Percentiles rank a stretch among this genome's conserved stretches.
Evolutionary conservation across 2,329 filamentous ascomycete species (phyloP).

Genomic region (Colletotrichum liriopes): DNA sequence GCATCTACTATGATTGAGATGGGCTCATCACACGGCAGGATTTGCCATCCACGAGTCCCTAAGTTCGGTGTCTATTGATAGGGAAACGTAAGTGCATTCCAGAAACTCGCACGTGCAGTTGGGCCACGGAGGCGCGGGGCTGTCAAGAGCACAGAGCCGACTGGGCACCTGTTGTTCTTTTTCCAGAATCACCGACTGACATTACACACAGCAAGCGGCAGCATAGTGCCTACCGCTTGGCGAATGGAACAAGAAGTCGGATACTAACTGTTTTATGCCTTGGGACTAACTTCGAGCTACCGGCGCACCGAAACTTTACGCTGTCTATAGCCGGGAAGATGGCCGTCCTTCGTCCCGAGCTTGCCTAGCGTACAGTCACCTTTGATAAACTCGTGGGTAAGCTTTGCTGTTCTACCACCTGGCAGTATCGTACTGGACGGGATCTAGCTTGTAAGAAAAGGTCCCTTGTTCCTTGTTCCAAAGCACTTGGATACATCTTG

Average conservation of each 20-base stretch:
- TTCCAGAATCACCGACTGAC: slow-evolving; percentile 15
- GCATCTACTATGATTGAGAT: not conserved
- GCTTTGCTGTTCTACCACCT: not conserved
- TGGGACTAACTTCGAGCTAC: slow-evolving; percentile 11
- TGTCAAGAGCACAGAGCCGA: slow-evolving; percentile 1
- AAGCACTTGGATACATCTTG: not conserved
- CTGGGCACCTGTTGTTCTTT: slow-evolving; percentile 12
- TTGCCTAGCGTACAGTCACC: not conserved
- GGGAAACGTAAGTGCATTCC: slow-evolving; percentile 7
- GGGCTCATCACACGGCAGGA: not conserved
- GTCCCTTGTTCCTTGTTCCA: not conserved
- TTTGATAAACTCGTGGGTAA: not conserved
- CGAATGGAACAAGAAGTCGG: not conserved
- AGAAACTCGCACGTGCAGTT: slow-evolving; percentile 10
- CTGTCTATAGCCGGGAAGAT: slow-evolving; percentile 13
- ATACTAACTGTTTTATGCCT: not conserved
- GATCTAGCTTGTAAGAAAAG: not conserved
- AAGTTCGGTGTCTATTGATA: not conserved
- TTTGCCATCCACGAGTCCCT: not conserved
- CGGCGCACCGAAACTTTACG: not conserved
- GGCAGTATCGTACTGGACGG: not conserved
- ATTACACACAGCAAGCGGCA: not conserved
- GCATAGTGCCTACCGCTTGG: not conserved
- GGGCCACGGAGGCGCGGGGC: slow-evolving; percentile 8
- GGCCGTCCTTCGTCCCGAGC: slow-evolving; percentile 1